Conservation (phyloP, 2,329 filamentous ascomycete species). For the Fusarium verticillioides region DNA sequence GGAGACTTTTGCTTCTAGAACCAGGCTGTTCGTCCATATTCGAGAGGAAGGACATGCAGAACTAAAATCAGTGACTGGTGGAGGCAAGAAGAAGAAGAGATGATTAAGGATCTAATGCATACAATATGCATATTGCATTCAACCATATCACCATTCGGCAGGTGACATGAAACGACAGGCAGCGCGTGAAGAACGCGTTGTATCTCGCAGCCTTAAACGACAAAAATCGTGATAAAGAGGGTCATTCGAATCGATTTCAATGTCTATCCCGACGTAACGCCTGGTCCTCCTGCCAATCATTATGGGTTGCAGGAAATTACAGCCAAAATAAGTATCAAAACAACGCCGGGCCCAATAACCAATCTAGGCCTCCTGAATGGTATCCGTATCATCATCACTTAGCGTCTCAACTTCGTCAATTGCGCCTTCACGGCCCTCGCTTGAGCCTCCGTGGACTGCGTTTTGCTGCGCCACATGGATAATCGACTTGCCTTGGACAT, state of each 20-base stretch:
- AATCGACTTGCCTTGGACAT: constrained; percentile 83
- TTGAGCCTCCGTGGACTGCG: constrained; percentile 63
- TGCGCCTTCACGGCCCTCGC: constrained; percentile 73
- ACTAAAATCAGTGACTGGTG: constrained; percentile 38
- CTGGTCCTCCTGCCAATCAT: constrained; percentile 15
- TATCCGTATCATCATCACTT: constrained; percentile 75
- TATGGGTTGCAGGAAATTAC: constrained; percentile 5
- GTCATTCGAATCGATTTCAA: constrained; percentile 31
- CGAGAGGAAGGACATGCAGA: constrained; percentile 73
- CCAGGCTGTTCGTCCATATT: constrained; percentile 79
- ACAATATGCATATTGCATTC: not conserved
- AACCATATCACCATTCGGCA: not conserved
- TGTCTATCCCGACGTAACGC: constrained; percentile 40
- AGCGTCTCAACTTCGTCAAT: constrained; percentile 92
- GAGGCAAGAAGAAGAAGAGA: constrained; percentile 53
- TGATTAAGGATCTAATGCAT: constrained; percentile 20
- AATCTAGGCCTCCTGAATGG: constrained; percentile 46
- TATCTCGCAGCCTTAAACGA: not conserved
- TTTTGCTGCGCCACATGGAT: constrained; percentile 84
- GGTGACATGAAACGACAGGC: not conserved
- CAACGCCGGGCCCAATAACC: constrained; percentile 22
- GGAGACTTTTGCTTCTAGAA: constrained; percentile 68
- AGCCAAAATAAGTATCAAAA: constrained; percentile 28
- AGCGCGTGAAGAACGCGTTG: not conserved
- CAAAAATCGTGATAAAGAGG: not conserved